phyloP scores from a whole-genome alignment of 2,329 filamentous ascomycete species.

The Sporothrix sp. region DNA sequence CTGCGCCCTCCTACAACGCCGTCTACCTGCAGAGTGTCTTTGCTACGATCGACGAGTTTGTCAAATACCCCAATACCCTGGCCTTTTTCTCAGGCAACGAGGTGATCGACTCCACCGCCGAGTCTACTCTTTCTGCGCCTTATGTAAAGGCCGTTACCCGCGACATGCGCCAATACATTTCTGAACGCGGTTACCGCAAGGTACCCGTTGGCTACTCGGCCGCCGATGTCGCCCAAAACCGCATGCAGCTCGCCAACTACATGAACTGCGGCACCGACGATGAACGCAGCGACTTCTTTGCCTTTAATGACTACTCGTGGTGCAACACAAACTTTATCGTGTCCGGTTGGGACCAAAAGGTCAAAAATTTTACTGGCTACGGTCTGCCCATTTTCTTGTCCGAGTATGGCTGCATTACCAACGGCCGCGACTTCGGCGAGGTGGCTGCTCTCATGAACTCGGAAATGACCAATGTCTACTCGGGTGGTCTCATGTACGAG shows the following conservation, averaged over 20 bases:
- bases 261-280: slow-evolving; percentile 88
- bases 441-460: slow-evolving; percentile 66
- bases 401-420: slow-evolving; percentile 83
- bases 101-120: slow-evolving; percentile 59
- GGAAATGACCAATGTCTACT: slow-evolving; percentile 85
- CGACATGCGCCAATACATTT: slow-evolving; percentile 65
- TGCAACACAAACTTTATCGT: slow-evolving; percentile 60
- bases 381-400: slow-evolving; percentile 88
- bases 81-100: slow-evolving; percentile 80
- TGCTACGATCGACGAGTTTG: slow-evolving; percentile 76
- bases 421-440: slow-evolving; percentile 73
- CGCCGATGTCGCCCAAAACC: slow-evolving; percentile 77
- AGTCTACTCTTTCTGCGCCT: slow-evolving; percentile 55
- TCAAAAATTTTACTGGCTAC: slow-evolving; percentile 77
- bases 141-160: slow-evolving; percentile 72
- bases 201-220: slow-evolving; percentile 68
- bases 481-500: slow-evolving; percentile 92
- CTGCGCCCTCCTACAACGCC: slow-evolving; percentile 73
- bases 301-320: slow-evolving; percentile 86
- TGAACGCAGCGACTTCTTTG: slow-evolving; percentile 78
- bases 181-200: slow-evolving; percentile 48
- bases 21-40: slow-evolving; percentile 78
- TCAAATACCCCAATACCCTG: slow-evolving; percentile 74
- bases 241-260: slow-evolving; percentile 77
- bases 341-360: slow-evolving; percentile 81